phyloP scores from a whole-genome alignment of 1,284 basidiomycete species.

The Cerioporus squamosus region DNA sequence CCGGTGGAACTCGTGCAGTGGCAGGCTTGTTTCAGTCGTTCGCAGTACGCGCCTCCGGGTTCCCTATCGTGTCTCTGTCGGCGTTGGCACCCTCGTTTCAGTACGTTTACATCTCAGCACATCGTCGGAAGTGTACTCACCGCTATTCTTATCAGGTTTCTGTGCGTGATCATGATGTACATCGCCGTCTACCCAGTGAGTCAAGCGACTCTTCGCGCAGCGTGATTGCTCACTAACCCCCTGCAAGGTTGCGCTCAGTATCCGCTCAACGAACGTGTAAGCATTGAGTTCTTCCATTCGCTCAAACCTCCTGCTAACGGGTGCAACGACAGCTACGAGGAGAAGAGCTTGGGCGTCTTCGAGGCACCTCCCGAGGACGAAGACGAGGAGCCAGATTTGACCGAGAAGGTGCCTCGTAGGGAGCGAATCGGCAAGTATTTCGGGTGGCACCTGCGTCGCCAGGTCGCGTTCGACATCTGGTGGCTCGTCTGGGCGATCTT shows the following conservation, averaged over 20 bases:
- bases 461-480: constrained; percentile 67
- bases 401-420: constrained; percentile 40
- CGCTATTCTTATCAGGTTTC: constrained; percentile 51
- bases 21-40: constrained; percentile 68
- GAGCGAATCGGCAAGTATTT: constrained; percentile 61
- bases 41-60: constrained; percentile 79
- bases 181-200: constrained; percentile 59
- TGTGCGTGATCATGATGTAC: constrained; percentile 81
- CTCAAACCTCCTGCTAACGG: neutral
- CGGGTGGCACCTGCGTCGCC: constrained; percentile 68
- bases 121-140: neutral
- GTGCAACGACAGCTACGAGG: constrained; percentile 54
- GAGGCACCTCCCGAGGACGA: constrained; percentile 54
- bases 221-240: neutral
- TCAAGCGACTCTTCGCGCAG: neutral
- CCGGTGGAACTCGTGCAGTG: constrained; percentile 54
- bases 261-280: constrained; percentile 84
- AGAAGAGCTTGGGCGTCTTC: constrained; percentile 70
- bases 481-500: constrained; percentile 67
- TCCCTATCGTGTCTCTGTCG: constrained; percentile 68
- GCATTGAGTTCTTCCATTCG: constrained; percentile 27
- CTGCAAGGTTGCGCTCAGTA: constrained; percentile 59
- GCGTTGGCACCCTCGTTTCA: constrained; percentile 69
- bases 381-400: constrained; percentile 50
- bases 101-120: constrained; percentile 37